These are phyloP conservation scores for Pseudognaphalium luteoalbum DNA, from an alignment of 129 eudicot genomes.

Conservation along the genomic window DNA sequence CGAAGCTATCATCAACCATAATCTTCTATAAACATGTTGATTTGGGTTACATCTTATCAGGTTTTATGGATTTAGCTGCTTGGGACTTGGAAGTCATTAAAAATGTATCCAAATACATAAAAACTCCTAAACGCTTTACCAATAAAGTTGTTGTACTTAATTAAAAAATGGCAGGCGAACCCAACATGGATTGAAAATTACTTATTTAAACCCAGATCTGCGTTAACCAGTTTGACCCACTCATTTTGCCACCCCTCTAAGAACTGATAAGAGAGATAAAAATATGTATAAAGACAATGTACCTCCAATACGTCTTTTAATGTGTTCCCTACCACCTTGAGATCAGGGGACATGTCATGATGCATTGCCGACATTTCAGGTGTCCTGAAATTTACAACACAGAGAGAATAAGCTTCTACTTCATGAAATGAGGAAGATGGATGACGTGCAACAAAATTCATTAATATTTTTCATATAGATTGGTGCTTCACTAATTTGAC, in stretches of 20 bases:
- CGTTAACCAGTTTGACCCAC: neutral
- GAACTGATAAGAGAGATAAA: neutral
- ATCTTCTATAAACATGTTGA: neutral
- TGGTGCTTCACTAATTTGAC: neutral
- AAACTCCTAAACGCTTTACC: neutral
- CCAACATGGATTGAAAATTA: neutral
- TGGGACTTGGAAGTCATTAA: neutral
- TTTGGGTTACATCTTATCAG: neutral
- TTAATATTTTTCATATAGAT: neutral
- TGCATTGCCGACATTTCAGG: slow-evolving; percentile 96
- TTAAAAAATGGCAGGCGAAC: too few species aligned
- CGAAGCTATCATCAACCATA: neutral
- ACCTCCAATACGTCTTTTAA: slow-evolving; percentile 73
- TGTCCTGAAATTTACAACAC: slow-evolving; percentile 51
- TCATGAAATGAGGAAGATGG: neutral
- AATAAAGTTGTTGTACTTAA: neutral
- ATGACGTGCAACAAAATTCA: neutral
- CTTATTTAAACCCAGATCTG: neutral
- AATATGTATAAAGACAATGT: slow-evolving; percentile 1
- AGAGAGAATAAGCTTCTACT: slow-evolving; percentile 15
- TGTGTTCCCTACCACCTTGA: slow-evolving; percentile 63
- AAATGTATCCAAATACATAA: neutral
- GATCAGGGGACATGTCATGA: slow-evolving; percentile 82
- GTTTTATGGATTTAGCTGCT: neutral
- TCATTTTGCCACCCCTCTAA: neutral